Conservation (phyloP, 2,329 filamentous ascomycete species). For the Knoxdaviesia proteae region DNA sequence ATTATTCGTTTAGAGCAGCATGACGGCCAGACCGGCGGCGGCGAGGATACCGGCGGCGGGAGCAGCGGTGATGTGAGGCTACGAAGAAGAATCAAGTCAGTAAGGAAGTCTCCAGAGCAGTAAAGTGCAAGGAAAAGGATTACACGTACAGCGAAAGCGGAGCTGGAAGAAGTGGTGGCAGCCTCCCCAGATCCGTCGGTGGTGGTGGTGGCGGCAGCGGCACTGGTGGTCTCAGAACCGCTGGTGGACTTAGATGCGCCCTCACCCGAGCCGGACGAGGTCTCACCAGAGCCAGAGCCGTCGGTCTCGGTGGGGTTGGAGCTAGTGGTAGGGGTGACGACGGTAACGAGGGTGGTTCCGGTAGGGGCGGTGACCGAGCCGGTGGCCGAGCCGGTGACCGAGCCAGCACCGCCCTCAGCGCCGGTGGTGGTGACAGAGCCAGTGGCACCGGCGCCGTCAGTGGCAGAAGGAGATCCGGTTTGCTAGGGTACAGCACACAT, state of each 20-base stretch:
- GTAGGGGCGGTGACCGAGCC: slow-evolving; percentile 4
- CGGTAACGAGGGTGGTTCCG: background rate
- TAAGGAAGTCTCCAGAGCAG: background rate
- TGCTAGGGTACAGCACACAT: no score
- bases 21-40: slow-evolving; percentile 25
- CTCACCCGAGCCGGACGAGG: slow-evolving; percentile 7
- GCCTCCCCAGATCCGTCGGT: slow-evolving; percentile 9
- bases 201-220: slow-evolving; percentile 7
- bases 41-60: slow-evolving; percentile 22
- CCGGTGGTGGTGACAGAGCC: background rate
- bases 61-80: slow-evolving; percentile 20
- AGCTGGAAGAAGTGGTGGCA: slow-evolving; percentile 7
- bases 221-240: slow-evolving; percentile 5
- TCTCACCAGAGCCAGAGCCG: slow-evolving; percentile 3
- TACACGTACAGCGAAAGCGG: slow-evolving; percentile 13
- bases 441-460: slow-evolving; percentile 6
- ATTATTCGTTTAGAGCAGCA: slow-evolving; percentile 21
- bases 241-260: slow-evolving; percentile 3
- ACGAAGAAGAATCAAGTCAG: background rate
- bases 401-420: background rate
- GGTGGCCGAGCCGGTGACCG: slow-evolving; percentile 1
- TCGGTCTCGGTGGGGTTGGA: slow-evolving; percentile 4
- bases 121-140: background rate
- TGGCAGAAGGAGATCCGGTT: slow-evolving; percentile 5
- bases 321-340: background rate